phyloP scores from a whole-genome alignment of 192 early-diverging fungal genomes.

The Backusella australiensis region DNA sequence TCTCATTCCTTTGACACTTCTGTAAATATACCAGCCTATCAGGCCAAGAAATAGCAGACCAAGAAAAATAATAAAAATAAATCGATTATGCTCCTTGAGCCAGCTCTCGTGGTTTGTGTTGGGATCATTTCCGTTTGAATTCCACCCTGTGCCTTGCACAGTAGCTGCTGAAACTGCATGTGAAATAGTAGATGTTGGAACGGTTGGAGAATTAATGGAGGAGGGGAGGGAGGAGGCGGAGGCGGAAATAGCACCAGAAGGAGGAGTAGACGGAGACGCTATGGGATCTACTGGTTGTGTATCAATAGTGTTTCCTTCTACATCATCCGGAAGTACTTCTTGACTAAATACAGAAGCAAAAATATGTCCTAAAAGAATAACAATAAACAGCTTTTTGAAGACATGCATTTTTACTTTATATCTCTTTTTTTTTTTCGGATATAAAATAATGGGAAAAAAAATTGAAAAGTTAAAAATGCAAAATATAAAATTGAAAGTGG shows the following conservation, averaged over 20 bases:
- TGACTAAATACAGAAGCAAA: neutral
- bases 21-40: conserved; percentile 22
- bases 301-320: neutral
- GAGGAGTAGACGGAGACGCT: neutral
- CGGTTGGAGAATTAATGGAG: neutral
- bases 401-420: neutral
- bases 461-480: neutral
- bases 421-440: neutral
- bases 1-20: conserved; percentile 20
- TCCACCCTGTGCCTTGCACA: neutral
- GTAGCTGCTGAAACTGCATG: conserved; percentile 1
- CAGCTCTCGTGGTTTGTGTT: conserved; percentile 14
- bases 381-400: neutral
- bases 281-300: neutral
- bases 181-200: neutral
- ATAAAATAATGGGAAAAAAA: neutral
- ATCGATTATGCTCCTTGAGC: conserved; percentile 31
- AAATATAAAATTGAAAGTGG: neutral
- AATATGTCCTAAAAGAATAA: neutral
- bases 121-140: conserved; percentile 3
- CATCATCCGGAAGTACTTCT: neutral
- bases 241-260: neutral
- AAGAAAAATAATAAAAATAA: conserved; percentile 29
- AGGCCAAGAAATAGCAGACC: conserved; percentile 14
- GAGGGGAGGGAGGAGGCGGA: neutral